phyloP scores from a whole-genome alignment of 2,329 filamentous ascomycete species.

The Botrytis medusae region DNA sequence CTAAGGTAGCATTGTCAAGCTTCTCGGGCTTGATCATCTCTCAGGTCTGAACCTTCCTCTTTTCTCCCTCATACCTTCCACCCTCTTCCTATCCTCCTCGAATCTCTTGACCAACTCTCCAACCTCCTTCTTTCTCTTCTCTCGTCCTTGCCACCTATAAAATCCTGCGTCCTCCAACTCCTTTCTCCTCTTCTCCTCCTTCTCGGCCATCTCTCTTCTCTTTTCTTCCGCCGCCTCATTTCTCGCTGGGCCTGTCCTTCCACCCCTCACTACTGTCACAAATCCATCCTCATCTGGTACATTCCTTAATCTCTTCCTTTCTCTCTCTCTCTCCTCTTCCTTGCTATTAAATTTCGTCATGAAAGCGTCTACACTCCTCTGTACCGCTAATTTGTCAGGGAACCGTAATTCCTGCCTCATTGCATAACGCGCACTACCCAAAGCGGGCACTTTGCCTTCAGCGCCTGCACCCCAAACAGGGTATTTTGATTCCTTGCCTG shows the following conservation, averaged over 20 bases:
- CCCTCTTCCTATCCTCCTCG: constrained; percentile 71
- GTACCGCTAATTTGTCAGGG: constrained; percentile 65
- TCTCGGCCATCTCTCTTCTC: constrained; percentile 59
- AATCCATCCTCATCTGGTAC: constrained; percentile 95
- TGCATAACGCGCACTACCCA: constrained; percentile 54
- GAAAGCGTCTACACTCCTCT: constrained; percentile 77
- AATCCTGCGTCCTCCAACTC: constrained; percentile 63
- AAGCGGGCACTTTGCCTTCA: constrained; percentile 51
- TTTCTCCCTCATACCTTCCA: constrained; percentile 68
- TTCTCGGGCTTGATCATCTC: constrained; percentile 35
- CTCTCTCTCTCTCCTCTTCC: constrained; percentile 62
- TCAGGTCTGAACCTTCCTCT: constrained; percentile 59
- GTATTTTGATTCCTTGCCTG: constrained; percentile 54
- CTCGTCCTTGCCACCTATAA: constrained; percentile 80
- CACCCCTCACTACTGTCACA: constrained; percentile 82
- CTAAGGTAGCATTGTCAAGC: constrained; percentile 35
- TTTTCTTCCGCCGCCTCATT: constrained; percentile 68
- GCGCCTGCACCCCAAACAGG: constrained; percentile 69
- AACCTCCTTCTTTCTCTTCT: constrained; percentile 76
- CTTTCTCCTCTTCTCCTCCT: constrained; percentile 60
- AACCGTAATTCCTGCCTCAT: constrained; percentile 71
- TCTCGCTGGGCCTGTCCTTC: constrained; percentile 70
- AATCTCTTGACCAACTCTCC: constrained; percentile 68
- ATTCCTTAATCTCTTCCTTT: constrained; percentile 65
- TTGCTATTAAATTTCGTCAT: constrained; percentile 77